A percentile compares a stretch with the other conserved stretches of the same genome.
Evolutionary conservation across 441 rosid species (phyloP).

Genomic region (Sinapis alba): DNA sequence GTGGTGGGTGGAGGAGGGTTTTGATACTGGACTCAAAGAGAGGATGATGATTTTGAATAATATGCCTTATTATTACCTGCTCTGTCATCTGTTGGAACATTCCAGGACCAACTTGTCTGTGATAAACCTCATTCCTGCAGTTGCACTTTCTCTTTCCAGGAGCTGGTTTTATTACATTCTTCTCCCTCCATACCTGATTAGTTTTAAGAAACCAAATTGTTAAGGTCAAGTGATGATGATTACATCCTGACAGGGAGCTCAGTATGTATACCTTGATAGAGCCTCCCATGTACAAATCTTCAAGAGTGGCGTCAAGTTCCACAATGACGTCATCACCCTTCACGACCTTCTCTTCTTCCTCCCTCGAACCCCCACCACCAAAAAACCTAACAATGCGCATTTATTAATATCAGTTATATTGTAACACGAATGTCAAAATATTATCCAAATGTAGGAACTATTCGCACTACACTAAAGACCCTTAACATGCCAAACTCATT

Average conservation of each 20-base stretch:
- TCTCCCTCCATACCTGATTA: conserved; percentile 94
- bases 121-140: conserved; percentile 97
- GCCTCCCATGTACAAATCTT: conserved; percentile 97
- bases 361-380: conserved; percentile 76
- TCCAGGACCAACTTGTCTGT: conserved; percentile 97
- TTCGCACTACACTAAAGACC: background rate
- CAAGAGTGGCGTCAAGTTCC: conserved; percentile 89
- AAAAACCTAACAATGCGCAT: conserved; percentile 56
- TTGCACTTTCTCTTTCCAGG: conserved; percentile 95
- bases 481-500: background rate
- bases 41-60: background rate
- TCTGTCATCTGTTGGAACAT: conserved; percentile 99
- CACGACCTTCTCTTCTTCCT: conserved; percentile 87
- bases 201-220: conserved; percentile 8
- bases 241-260: background rate
- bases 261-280: conserved; percentile 92
- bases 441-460: background rate
- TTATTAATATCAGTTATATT: conserved; percentile 16
- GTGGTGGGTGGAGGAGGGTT: background rate
- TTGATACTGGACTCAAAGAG: background rate
- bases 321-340: conserved; percentile 96
- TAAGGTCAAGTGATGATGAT: too few relatives aligned
- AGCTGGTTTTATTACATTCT: conserved; percentile 88
- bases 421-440: background rate
- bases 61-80: conserved; percentile 51